These are phyloP conservation scores for Solanum arcanum DNA, from an alignment of 257 asterid species.

Conservation along the genomic window DNA sequence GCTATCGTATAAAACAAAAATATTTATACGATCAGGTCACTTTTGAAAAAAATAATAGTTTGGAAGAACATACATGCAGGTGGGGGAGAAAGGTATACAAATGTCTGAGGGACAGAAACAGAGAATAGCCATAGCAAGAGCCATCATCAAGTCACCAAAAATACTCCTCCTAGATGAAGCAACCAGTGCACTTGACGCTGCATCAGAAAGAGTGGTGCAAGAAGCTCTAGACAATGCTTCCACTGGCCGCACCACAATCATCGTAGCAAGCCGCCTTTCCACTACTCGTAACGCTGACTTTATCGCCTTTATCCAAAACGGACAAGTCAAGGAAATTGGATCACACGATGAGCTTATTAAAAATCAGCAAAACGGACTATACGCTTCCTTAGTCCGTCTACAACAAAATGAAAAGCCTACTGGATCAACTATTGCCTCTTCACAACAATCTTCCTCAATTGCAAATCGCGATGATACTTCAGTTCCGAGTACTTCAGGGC, in stretches of 20 bases:
- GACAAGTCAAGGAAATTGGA: conserved; percentile 57
- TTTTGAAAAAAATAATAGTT: no score
- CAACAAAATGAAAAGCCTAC: conserved; percentile 34
- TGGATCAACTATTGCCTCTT: background rate
- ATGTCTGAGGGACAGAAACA: conserved; percentile 94
- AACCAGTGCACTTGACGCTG: conserved; percentile 82
- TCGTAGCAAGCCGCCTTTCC: conserved; percentile 86
- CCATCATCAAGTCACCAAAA: conserved; percentile 44
- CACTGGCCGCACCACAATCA: conserved; percentile 65
- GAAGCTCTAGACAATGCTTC: conserved; percentile 82
- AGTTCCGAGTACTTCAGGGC: conserved; percentile 6
- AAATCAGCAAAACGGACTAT: conserved; percentile 25
- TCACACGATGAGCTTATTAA: conserved; percentile 44
- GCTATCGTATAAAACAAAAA: background rate
- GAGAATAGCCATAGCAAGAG: conserved; percentile 89
- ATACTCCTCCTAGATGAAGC: conserved; percentile 88
- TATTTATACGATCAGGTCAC: background rate
- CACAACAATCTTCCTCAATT: background rate
- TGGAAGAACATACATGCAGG: conserved; percentile 23
- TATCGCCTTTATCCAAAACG: conserved; percentile 61
- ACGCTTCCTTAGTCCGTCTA: conserved; percentile 49
- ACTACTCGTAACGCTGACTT: conserved; percentile 70
- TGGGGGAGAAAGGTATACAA: conserved; percentile 85
- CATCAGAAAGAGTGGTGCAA: conserved; percentile 68
- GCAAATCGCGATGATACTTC: background rate